Percentiles rank a stretch among this genome's conserved stretches.
These are phyloP conservation scores for Salix suchowensis DNA, from an alignment of 345 rosid species.

Conservation along the genomic window DNA sequence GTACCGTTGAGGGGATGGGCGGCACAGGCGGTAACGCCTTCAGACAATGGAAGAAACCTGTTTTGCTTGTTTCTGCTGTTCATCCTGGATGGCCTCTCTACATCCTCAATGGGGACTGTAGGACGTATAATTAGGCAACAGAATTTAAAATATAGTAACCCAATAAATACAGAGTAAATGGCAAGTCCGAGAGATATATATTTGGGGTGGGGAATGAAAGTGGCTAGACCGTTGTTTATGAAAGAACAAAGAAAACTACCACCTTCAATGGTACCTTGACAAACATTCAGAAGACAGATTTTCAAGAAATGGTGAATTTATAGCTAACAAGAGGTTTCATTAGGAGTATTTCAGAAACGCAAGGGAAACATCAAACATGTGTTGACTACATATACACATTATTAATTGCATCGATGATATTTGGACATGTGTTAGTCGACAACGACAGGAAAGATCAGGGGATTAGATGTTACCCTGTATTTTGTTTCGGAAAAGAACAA, in stretches of 20 bases:
- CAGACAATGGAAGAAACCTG: conserved; percentile 66
- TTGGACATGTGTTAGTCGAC: not conserved
- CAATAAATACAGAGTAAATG: not conserved
- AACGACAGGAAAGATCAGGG: not conserved
- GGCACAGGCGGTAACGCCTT: conserved; percentile 64
- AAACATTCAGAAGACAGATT: not conserved
- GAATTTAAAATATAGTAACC: not conserved
- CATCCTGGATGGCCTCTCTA: conserved; percentile 16
- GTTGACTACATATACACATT: not conserved
- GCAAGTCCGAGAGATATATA: too few relatives aligned
- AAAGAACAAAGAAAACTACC: too few relatives aligned
- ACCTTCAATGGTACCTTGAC: not conserved
- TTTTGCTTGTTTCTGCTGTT: conserved; percentile 38
- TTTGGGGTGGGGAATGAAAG: too few relatives aligned
- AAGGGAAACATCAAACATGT: too few relatives aligned
- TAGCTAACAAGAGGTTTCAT: too few relatives aligned
- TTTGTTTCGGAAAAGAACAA: not conserved
- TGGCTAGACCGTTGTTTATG: too few relatives aligned
- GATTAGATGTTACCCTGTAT: not conserved
- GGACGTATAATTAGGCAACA: not conserved
- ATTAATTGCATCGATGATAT: not conserved
- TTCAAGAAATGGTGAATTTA: not conserved
- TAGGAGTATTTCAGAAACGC: too few relatives aligned
- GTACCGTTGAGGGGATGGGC: conserved; percentile 70
- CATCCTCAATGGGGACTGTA: conserved; percentile 39